Evolutionary conservation across 352 stramenopile species (phyloP).

Genomic region (Phytopythium ostracodes): DNA sequence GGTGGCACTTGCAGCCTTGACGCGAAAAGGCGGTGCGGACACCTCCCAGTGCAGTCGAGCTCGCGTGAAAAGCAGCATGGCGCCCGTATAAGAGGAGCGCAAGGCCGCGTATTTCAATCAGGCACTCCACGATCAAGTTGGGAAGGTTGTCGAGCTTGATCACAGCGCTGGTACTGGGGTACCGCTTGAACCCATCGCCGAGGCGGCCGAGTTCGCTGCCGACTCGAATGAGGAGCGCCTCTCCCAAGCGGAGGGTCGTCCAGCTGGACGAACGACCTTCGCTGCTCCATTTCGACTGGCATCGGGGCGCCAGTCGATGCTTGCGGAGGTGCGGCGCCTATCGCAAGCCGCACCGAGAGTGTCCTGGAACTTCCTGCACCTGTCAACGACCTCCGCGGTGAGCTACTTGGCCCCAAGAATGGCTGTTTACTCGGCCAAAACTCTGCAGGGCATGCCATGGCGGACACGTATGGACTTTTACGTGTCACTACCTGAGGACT

Average conservation of each 20-base stretch:
- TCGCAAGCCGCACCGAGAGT: background rate
- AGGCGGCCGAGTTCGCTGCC: background rate
- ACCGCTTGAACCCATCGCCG: background rate
- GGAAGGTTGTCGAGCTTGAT: background rate
- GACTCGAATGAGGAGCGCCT: background rate
- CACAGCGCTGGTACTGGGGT: background rate
- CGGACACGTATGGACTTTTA: conserved; percentile 33
- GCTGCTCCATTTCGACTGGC: no score
- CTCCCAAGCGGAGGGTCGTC: background rate
- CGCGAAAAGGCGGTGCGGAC: background rate
- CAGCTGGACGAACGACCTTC: background rate
- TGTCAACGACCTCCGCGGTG: background rate
- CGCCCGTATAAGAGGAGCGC: conserved; percentile 16
- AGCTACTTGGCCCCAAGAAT: conserved; percentile 5
- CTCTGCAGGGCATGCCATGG: conserved; percentile 27
- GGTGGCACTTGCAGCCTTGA: background rate
- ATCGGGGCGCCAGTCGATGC: background rate
- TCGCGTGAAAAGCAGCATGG: background rate
- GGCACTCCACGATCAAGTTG: background rate
- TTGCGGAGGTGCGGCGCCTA: background rate
- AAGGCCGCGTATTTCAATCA: conserved; percentile 8
- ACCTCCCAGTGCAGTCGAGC: background rate
- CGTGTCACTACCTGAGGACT: conserved; percentile 36
- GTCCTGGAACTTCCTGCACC: conserved; percentile 1
- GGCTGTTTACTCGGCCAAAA: conserved; percentile 9